Percentiles rank a stretch among this genome's conserved stretches.
phyloP scores from a whole-genome alignment of 148 eudicot species.

The Mesembryanthemum crystallinum region DNA sequence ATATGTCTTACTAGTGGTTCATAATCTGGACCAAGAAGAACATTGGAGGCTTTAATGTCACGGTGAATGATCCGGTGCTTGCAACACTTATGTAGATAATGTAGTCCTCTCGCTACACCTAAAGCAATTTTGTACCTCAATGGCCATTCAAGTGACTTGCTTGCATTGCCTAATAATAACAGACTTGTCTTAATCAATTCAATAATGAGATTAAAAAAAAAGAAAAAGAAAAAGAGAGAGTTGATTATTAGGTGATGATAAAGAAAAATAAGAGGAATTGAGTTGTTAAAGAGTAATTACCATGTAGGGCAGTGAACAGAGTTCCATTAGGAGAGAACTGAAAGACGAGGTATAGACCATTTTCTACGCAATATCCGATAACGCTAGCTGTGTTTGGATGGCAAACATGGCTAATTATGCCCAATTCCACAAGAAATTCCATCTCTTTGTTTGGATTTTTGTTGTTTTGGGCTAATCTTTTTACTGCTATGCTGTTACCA shows the following conservation, averaged over 20 bases:
- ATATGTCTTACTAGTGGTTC: slow-evolving; percentile 33
- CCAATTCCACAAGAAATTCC: slow-evolving; percentile 78
- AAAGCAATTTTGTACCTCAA: slow-evolving; percentile 56
- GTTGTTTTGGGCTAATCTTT: slow-evolving; percentile 58
- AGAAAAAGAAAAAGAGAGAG: too few relatives aligned
- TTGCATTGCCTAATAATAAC: slow-evolving; percentile 15
- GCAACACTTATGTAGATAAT: slow-evolving; percentile 71
- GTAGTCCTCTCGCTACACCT: slow-evolving; percentile 60
- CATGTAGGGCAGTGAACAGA: slow-evolving; percentile 64
- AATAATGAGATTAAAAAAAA: too few relatives aligned
- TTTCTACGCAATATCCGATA: slow-evolving; percentile 71
- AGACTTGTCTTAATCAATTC: neutral
- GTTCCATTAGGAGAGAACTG: slow-evolving; percentile 73
- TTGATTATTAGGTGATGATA: too few relatives aligned
- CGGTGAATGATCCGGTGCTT: slow-evolving; percentile 80
- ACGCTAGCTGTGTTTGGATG: slow-evolving; percentile 78
- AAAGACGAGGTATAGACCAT: slow-evolving; percentile 75
- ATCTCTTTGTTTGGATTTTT: slow-evolving; percentile 60
- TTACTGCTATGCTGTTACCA: slow-evolving; percentile 65
- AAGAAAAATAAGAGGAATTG: neutral
- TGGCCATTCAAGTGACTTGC: slow-evolving; percentile 51
- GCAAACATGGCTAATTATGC: slow-evolving; percentile 70
- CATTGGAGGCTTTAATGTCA: slow-evolving; percentile 80
- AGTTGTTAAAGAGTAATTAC: slow-evolving; percentile 35
- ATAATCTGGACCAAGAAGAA: slow-evolving; percentile 63